Conservation (phyloP, 2,329 filamentous ascomycete genomes). For the Colletotrichum liriopes region DNA sequence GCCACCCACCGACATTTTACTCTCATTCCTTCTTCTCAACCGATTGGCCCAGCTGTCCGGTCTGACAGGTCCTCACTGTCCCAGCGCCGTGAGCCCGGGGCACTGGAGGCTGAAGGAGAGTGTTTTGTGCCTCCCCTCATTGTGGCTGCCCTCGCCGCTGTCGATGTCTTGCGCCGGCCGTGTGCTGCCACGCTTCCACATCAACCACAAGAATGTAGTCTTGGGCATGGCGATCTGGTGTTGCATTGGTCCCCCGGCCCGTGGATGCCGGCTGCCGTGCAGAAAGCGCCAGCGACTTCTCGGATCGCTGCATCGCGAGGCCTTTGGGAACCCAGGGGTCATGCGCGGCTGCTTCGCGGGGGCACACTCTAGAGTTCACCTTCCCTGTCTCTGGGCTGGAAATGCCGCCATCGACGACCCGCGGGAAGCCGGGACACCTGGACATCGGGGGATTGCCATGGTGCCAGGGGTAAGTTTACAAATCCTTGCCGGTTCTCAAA, state of each 20-base stretch:
- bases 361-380: not conserved
- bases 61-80: conserved; percentile 1
- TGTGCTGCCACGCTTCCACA: not conserved
- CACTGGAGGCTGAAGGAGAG: not conserved
- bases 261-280: too few species aligned
- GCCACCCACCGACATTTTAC: not conserved
- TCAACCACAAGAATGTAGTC: not conserved
- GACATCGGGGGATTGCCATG: not conserved
- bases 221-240: not conserved
- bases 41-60: not conserved
- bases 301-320: not conserved
- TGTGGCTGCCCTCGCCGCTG: not conserved
- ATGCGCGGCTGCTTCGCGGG: not conserved
- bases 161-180: not conserved
- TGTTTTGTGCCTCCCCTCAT: not conserved
- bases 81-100: not conserved
- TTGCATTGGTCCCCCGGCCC: not conserved
- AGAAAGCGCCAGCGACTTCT: not conserved
- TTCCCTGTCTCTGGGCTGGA: not conserved
- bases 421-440: not conserved
- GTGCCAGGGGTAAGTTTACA: too few species aligned
- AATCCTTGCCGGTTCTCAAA: too few species aligned
- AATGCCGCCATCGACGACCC: not conserved
- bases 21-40: not conserved
- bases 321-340: not conserved